Base-by-base conservation (phyloP, 805 yeast species). In the Candida khao-thaluensis region DNA sequence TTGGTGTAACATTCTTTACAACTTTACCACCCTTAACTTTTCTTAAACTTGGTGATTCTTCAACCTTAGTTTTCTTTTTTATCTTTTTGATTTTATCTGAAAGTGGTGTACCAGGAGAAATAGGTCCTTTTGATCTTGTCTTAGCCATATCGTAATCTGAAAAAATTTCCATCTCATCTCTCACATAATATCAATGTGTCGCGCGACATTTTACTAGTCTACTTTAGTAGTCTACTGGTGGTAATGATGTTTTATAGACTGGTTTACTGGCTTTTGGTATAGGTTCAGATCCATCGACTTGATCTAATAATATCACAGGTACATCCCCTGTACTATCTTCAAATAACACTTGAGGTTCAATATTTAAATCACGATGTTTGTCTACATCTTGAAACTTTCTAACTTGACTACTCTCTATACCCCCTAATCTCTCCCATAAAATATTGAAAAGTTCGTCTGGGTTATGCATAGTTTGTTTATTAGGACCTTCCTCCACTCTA, bases 391-490 rank as follows among this genome's bases (percentile, higher is more conserved):
- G 52, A 31, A 51, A 63, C 33, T 51, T 58, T 23, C 66, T 47
- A 7, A 68, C 70, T 5, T 56, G 49, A 7, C 57, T 49, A 40
- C 72, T 64, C 12, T 65, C 65, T 24, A 57, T 43, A 0, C 71
- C 71, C 1, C 74, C 74, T 17, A 69, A 47, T 35, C 71, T 48
- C 42, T 69, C 71, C 74, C 74, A 69, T 15, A 69, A 54, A 21
- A 69, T 48, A 41, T 68, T 70, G 10, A 72, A 59, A n/a, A 69
- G 49, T 25, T 69, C 72, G 24, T 55, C 54, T 1, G 71, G 68
- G 12, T 70, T 59, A 38, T 56, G 57, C 4, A 69, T 53, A 0
- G 71, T 40, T 35, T 59, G 54, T 21, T 52, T 49, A 38, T 61
- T 60, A 7, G 74, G 74, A 0, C 70, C 69, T 9, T 68, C 73